A percentile compares a stretch with the other conserved stretches of the same genome.
phyloP scores from a whole-genome alignment of 2,329 filamentous ascomycete species.

The Aspergillus ustus region DNA sequence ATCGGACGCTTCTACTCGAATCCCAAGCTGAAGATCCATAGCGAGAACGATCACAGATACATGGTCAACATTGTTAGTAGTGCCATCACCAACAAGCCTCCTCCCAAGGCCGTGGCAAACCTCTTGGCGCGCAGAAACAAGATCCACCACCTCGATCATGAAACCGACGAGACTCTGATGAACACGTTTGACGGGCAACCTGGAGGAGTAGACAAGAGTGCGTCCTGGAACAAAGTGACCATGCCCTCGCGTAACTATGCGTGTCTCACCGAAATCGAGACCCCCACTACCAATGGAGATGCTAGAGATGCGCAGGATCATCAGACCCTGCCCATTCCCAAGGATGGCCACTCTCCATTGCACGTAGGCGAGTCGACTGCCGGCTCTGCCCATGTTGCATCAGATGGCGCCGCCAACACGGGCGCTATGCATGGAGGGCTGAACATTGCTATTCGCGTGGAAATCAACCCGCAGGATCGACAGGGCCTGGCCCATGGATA shows the following conservation, averaged over 20 bases:
- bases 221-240: conserved; percentile 77
- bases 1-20: conserved; percentile 69
- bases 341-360: conserved; percentile 72
- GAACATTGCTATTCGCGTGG: conserved; percentile 52
- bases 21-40: conserved; percentile 59
- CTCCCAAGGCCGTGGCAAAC: conserved; percentile 68
- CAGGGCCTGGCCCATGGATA: conserved; percentile 52
- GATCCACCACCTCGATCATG: conserved; percentile 66
- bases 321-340: conserved; percentile 42
- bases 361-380: conserved; percentile 77
- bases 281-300: conserved; percentile 31
- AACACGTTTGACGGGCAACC: conserved; percentile 67
- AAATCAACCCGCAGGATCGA: conserved; percentile 50
- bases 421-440: conserved; percentile 48
- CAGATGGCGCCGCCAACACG: conserved; percentile 50
- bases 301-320: conserved; percentile 22
- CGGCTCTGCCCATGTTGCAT: conserved; percentile 78
- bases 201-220: conserved; percentile 64
- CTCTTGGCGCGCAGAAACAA: conserved; percentile 66
- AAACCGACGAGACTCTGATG: conserved; percentile 68
- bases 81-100: conserved; percentile 71
- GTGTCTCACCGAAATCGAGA: conserved; percentile 60
- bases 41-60: conserved; percentile 64
- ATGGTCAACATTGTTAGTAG: conserved; percentile 68
- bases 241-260: conserved; percentile 74